A percentile compares a stretch with the other conserved stretches of the same genome.
Conservation (phyloP, 306 rosid genomes). For the Cucurbita moschata region DNA sequence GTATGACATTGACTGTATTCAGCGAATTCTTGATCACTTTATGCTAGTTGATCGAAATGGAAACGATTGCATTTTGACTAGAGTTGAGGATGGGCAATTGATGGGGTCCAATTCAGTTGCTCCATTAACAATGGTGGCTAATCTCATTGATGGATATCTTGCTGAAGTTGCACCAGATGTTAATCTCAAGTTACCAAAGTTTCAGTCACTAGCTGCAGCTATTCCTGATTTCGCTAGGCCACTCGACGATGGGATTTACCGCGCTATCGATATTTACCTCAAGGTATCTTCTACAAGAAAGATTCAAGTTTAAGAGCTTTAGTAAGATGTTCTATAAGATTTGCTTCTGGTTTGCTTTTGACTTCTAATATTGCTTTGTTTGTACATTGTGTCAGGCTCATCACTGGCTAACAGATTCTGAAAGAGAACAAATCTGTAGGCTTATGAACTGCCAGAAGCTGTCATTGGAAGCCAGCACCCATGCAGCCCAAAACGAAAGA, state of each 20-base stretch:
- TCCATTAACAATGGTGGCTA: constrained; percentile 59
- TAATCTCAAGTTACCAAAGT: constrained; percentile 49
- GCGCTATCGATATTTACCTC: constrained; percentile 71
- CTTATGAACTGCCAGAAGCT: constrained; percentile 89
- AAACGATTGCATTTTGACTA: constrained; percentile 25
- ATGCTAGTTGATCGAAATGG: constrained; percentile 34
- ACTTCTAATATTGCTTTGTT: background rate
- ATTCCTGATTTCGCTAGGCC: constrained; percentile 73
- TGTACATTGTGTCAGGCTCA: constrained; percentile 42
- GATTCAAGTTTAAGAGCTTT: background rate
- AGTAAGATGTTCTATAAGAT: background rate
- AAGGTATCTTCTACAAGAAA: constrained; percentile 36
- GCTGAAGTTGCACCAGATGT: constrained; percentile 90
- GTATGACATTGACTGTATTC: constrained; percentile 72
- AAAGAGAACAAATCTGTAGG: constrained; percentile 79
- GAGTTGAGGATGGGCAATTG: constrained; percentile 41
- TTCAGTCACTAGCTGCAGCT: constrained; percentile 61
- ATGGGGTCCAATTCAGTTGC: constrained; percentile 29
- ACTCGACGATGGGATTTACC: constrained; percentile 69
- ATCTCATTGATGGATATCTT: constrained; percentile 63
- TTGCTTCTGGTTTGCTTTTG: no score
- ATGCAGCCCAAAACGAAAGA: constrained; percentile 91
- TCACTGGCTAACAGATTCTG: constrained; percentile 64
- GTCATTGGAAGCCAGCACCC: constrained; percentile 85
- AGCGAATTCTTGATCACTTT: constrained; percentile 81